A percentile compares a stretch with the other conserved stretches of the same genome.
phyloP scores from a whole-genome alignment of 225 moss, liverwort and hornwort genomes.

The Neckera pumila region DNA sequence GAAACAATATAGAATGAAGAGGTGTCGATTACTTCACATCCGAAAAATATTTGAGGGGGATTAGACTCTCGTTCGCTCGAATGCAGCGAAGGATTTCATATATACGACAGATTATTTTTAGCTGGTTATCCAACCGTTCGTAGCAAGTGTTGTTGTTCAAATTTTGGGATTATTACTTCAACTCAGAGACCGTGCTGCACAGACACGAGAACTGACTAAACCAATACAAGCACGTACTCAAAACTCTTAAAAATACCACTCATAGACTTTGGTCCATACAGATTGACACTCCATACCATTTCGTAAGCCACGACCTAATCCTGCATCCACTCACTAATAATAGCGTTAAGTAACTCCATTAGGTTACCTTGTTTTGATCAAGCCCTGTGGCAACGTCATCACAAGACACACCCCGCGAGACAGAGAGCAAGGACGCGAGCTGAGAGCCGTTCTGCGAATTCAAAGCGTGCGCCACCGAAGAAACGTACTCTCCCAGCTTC shows the following conservation, averaged over 20 bases:
- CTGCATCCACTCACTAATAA: neutral
- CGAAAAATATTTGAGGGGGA: neutral
- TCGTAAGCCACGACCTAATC: neutral
- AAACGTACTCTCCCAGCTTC: conserved; percentile 62
- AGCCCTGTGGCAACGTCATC: conserved; percentile 45
- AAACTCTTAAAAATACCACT: neutral
- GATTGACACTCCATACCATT: neutral
- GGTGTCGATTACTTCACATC: neutral
- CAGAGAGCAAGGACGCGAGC: conserved; percentile 43
- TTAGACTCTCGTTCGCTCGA: neutral
- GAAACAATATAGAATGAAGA: neutral
- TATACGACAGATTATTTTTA: neutral
- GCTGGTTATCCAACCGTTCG: neutral
- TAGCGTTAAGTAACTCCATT: neutral
- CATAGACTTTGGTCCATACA: neutral
- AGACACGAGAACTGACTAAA: neutral
- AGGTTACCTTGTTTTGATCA: conserved; percentile 48
- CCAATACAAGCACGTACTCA: neutral
- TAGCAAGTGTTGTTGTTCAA: neutral
- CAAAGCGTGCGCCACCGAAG: conserved; percentile 51
- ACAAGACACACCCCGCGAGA: conserved; percentile 44
- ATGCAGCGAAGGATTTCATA: neutral
- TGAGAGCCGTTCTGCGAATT: conserved; percentile 46
- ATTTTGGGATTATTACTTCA: neutral
- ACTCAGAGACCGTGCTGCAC: neutral